A percentile compares a stretch with the other conserved stretches of the same genome.
These are phyloP conservation scores for Vitis cinerea DNA, from an alignment of 164 flowering plant species.

Conservation along the genomic window DNA sequence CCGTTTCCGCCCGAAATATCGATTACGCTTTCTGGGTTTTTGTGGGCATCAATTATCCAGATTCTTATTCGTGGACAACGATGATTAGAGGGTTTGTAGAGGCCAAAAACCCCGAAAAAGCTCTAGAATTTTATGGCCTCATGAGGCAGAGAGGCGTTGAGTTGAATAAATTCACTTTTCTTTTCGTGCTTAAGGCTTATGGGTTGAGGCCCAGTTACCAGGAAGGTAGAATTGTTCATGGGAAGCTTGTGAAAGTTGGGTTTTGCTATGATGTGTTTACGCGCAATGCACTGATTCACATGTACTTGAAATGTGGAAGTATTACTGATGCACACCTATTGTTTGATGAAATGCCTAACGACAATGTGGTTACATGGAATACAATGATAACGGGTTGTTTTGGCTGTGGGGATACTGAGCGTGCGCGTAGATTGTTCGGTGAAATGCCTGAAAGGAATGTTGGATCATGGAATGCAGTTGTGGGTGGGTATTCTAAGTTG, in stretches of 20 bases:
- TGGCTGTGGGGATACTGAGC: slow-evolving; percentile 7
- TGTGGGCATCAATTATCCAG: background rate
- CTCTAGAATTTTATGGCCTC: slow-evolving; percentile 16
- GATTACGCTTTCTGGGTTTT: slow-evolving; percentile 7
- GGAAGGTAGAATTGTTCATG: slow-evolving; percentile 19
- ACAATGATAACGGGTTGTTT: slow-evolving; percentile 23
- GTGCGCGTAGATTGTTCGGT: slow-evolving; percentile 14
- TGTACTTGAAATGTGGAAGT: slow-evolving; percentile 14
- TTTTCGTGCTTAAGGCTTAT: slow-evolving; percentile 21
- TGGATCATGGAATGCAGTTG: slow-evolving; percentile 15
- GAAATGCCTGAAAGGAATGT: slow-evolving; percentile 18
- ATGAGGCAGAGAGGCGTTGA: slow-evolving; percentile 3
- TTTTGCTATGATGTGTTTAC: slow-evolving; percentile 8
- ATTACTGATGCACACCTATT: slow-evolving; percentile 8
- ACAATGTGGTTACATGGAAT: slow-evolving; percentile 22
- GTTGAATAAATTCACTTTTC: slow-evolving; percentile 16
- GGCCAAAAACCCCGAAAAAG: slow-evolving; percentile 14
- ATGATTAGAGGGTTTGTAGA: slow-evolving; percentile 1
- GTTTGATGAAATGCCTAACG: slow-evolving; percentile 14
- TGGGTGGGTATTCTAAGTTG: slow-evolving; percentile 10
- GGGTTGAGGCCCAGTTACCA: background rate
- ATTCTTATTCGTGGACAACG: background rate
- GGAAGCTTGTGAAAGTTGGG: slow-evolving; percentile 22
- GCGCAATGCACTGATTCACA: slow-evolving; percentile 24
- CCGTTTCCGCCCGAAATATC: slow-evolving; percentile 1